Base-by-base conservation (phyloP, 2,329 filamentous ascomycete genomes). In the Neonectria punicea region DNA sequence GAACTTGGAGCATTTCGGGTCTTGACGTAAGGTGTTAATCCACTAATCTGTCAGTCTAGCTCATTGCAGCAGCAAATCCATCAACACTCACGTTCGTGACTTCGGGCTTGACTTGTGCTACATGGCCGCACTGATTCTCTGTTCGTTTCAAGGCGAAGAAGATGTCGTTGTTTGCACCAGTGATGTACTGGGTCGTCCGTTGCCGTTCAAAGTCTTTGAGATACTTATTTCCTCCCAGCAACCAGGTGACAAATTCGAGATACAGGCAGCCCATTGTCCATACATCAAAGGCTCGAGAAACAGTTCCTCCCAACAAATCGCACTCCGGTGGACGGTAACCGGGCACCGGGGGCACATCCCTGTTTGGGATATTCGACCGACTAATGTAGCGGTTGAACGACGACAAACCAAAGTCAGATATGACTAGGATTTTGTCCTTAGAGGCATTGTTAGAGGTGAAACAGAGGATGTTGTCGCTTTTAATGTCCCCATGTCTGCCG, bases 361-460 rank as follows among this genome's bases (percentile, higher is more conserved):
- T 11, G 3, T 68, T 67, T 0, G 66, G 66, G 10, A 67, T 67
- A 20, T 68, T 67, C 2, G 66, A 68, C 3, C 60, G 65, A 34
- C 64, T 68, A 28, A 39, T 47, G 9, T 58, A 54, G 0, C 64
- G 51, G 5, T 68, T 57, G 2, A 57, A n/a, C 0, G 22, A 30
- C 1, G 66, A 59, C 11, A 61, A 7, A 0, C 66, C 66, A 22
- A 65, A 60, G 34, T 67, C 64, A 0, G 66, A 47, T 14, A 68
- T 67, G 1, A 67, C 57, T 0, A 68, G 11, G 4, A 59, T 44
- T 1, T 28, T 13, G 7, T 56, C 39, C 0, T 18, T 7, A 1
- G 32, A 5, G 2, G 20, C 14, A 0, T 4, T 44, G 14, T 16
- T 28, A 2, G 53, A 32, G 1, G 25, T 20, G 14, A 67, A 68